These are phyloP conservation scores for Cicer cuneatum DNA, from an alignment of 306 rosid species.

Conservation along the genomic window DNA sequence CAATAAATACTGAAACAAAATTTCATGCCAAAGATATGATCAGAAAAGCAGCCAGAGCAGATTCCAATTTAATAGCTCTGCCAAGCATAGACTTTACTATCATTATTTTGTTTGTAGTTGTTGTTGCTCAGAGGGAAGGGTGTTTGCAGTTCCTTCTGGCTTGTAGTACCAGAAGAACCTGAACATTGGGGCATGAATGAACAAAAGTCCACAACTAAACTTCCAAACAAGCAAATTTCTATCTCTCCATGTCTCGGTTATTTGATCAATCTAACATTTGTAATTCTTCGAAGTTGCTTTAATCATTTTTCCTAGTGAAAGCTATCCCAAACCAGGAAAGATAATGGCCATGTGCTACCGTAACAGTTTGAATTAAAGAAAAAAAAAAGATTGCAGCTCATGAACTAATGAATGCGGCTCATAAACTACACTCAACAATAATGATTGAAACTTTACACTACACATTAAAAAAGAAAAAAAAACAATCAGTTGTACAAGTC, in stretches of 20 bases:
- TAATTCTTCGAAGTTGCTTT: conserved; percentile 28
- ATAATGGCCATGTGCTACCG: conserved; percentile 17
- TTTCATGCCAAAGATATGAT: conserved; percentile 24
- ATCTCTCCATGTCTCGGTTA: neutral
- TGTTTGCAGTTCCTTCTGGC: conserved; percentile 4
- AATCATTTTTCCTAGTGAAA: neutral
- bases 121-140: conserved; percentile 24
- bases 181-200: conserved; percentile 1
- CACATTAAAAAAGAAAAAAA: neutral
- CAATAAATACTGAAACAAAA: conserved; percentile 30
- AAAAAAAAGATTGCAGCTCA: neutral
- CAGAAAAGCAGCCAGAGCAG: conserved; percentile 1
- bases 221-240: neutral
- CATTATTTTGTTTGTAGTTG: neutral
- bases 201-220: conserved; percentile 24
- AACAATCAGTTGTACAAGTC: conserved; percentile 1
- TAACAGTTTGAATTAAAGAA: neutral
- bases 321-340: conserved; percentile 25
- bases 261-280: neutral
- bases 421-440: conserved; percentile 13
- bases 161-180: neutral
- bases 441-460: conserved; percentile 5
- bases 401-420: neutral
- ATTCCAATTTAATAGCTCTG: conserved; percentile 33
- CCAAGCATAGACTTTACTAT: neutral